Evolutionary conservation across 2,329 filamentous ascomycete species (phyloP).

Genomic region (Cryphonectria carpinicola): DNA sequence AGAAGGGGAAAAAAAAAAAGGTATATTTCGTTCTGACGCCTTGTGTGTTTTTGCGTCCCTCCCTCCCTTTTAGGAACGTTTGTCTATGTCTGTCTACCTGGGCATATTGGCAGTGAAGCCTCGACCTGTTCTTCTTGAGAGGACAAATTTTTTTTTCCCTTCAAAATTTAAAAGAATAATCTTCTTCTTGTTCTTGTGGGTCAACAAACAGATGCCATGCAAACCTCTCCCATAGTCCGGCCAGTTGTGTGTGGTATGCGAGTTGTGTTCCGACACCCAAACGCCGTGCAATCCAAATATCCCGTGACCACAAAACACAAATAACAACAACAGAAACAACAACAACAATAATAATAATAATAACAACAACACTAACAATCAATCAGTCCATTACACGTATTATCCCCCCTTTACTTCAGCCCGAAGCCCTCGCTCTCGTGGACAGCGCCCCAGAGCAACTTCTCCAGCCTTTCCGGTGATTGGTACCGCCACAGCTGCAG

Average conservation of each 20-base stretch:
- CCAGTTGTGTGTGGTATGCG: constrained; percentile 4
- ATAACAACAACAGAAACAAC: background rate
- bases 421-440: constrained; percentile 91
- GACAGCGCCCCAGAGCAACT: constrained; percentile 83
- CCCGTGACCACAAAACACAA: constrained; percentile 3
- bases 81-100: constrained; percentile 20
- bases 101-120: constrained; percentile 8
- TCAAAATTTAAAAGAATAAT: background rate
- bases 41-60: background rate
- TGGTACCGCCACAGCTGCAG: constrained; percentile 76
- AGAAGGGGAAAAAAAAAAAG: background rate
- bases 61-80: background rate
- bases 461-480: constrained; percentile 68
- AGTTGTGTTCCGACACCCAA: constrained; percentile 9
- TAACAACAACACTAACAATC: background rate
- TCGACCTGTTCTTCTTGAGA: background rate
- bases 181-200: background rate
- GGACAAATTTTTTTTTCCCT: background rate
- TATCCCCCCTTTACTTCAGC: constrained; percentile 62
- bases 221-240: background rate
- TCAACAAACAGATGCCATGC: constrained; percentile 2
- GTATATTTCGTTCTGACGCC: background rate
- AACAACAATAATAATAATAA: background rate
- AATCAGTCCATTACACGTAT: background rate
- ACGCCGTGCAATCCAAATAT: constrained; percentile 12